A percentile compares a stretch with the other conserved stretches of the same genome.
Conservation (phyloP, 2,329 filamentous ascomycete genomes). For the Epichloe amarillans region DNA sequence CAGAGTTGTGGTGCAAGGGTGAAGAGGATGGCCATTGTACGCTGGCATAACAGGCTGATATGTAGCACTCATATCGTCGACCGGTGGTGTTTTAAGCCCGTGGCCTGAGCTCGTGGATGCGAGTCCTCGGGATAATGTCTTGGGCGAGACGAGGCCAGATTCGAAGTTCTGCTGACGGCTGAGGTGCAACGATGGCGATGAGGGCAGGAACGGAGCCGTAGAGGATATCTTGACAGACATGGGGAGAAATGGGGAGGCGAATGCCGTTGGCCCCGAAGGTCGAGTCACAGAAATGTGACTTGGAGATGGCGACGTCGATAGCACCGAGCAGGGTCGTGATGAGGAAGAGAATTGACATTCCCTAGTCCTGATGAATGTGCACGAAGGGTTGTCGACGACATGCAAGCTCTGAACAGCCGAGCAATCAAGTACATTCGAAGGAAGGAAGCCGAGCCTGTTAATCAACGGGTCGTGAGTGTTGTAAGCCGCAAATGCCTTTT, state of each 20-base stretch:
- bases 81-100: slow-evolving; percentile 37
- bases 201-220: slow-evolving; percentile 10
- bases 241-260: slow-evolving; percentile 3
- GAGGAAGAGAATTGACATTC: not conserved
- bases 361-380: not conserved
- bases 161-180: slow-evolving; percentile 9
- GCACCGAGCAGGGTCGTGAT: not conserved
- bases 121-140: slow-evolving; percentile 11
- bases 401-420: not conserved
- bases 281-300: not conserved
- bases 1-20: slow-evolving; percentile 24
- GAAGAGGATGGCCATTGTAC: slow-evolving; percentile 30
- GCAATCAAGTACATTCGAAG: not conserved
- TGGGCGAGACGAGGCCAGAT: slow-evolving; percentile 11
- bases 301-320: slow-evolving; percentile 8
- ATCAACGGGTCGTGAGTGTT: not conserved
- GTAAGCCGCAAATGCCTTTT: not conserved
- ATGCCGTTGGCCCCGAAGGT: not conserved
- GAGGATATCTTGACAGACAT: slow-evolving; percentile 18
- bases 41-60: slow-evolving; percentile 34
- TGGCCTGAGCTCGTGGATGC: slow-evolving; percentile 12
- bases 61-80: slow-evolving; percentile 39
- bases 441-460: not conserved
- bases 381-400: not conserved
- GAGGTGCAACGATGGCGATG: slow-evolving; percentile 11